Base-by-base conservation (phyloP, 768 basidiomycete species). In the Neoboletus subvelutipes region DNA sequence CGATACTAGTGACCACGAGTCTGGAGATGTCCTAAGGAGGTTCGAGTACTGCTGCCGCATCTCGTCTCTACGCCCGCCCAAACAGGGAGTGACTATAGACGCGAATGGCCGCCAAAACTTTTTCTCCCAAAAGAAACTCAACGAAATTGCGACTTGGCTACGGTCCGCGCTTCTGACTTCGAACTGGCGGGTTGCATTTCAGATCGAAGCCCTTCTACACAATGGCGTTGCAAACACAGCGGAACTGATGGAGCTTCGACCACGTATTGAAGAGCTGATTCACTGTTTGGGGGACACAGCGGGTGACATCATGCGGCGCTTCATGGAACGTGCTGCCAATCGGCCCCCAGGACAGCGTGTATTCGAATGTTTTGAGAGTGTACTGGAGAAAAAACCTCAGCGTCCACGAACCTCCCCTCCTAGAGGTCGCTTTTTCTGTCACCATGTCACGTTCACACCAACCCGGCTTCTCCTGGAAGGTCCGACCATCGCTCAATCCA, bases 381-480 rank as follows among this genome's bases (percentile, higher is more conserved):
- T 78, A 24, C 52, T 71, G 18, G 56, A 63, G 33, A 59, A 60
- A 59, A 56, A 34, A 42, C 28, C 58, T 36, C 54, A 31, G 24
- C 59, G 65, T 40, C 50, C 66, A 24, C 65, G 69, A 42, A 42
- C 53, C 8, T 15, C 49, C 49, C 54, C 75, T 53, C 66, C 75
- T 17, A 48, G 66, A 12, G 76, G 80, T 5, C 73, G 76, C 20
- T 86, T 90, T 63, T 75, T 76, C n/a, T 92, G 88, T 61, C 84
- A 83, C 46, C 88, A 90, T 60, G 83, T 88, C 45, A 89, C 86
- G 0, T 80, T 92, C 39, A 89, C 89, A 0, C 92, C 92, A 0
- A 89, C 87, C 10, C 80, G 87, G 22, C 73, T 87, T 54, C 71
- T 90, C 12, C 71, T 93, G 9, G 90, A 92, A 73, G 92, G 92